Evolutionary conservation across 1,284 basidiomycete species (phyloP).

Genomic region (Schizophyllum commune): DNA sequence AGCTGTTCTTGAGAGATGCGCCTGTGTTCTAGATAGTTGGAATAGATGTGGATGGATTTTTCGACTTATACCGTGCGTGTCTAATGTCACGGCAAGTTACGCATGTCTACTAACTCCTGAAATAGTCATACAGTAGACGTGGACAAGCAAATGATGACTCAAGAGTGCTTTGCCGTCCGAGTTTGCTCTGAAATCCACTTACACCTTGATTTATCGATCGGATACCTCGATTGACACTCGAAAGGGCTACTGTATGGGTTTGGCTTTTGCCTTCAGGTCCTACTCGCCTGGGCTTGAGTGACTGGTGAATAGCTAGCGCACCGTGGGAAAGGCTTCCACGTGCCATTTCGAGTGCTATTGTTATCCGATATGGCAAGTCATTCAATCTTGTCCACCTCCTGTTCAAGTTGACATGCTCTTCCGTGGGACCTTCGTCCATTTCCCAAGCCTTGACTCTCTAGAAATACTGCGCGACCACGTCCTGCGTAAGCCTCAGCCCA

Average conservation of each 20-base stretch:
- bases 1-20: slow-evolving; percentile 80
- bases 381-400: neutral
- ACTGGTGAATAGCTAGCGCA: neutral
- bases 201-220: too few species aligned
- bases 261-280: too few species aligned
- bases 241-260: too few species aligned
- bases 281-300: neutral
- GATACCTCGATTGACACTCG: too few species aligned
- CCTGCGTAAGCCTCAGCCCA: too few species aligned
- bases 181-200: too few species aligned
- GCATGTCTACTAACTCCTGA: too few species aligned
- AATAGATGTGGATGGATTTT: neutral
- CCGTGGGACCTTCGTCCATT: slow-evolving; percentile 52
- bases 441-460: slow-evolving; percentile 38
- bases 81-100: too few species aligned
- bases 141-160: too few species aligned
- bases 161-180: too few species aligned
- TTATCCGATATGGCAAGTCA: neutral
- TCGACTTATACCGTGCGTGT: neutral
- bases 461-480: slow-evolving; percentile 52
- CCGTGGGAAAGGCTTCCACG: neutral
- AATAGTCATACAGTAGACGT: too few species aligned
- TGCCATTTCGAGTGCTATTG: neutral
- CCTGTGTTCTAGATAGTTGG: slow-evolving; percentile 60
- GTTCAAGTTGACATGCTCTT: slow-evolving; percentile 12